phyloP scores from a whole-genome alignment of 352 stramenopile genomes.

The Phytophthora multivora region DNA sequence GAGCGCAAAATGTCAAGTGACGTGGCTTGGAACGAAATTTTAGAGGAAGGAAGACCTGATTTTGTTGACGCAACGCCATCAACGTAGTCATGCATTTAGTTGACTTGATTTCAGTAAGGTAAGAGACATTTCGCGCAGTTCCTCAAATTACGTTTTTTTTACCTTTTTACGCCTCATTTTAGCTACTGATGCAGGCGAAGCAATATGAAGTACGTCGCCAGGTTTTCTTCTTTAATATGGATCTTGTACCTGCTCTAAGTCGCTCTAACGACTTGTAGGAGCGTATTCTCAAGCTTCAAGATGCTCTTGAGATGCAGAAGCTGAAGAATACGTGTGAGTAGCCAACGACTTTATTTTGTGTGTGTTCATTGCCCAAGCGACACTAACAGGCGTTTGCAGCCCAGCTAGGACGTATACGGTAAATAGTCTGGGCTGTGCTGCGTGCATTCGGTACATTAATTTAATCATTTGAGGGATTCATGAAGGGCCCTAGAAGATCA shows the following conservation, averaged over 20 bases:
- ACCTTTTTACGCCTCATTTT: no score
- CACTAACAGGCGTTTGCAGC: slow-evolving; percentile 30
- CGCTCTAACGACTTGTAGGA: slow-evolving; percentile 36
- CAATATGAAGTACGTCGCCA: slow-evolving; percentile 8
- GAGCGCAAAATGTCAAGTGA: neutral
- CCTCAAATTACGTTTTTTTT: no score
- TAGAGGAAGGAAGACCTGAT: neutral
- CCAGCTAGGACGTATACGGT: slow-evolving; percentile 70
- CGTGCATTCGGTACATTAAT: no score
- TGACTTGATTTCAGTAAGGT: neutral
- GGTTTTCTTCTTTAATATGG: neutral
- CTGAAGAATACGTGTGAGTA: slow-evolving; percentile 79
- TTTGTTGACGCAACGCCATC: neutral
- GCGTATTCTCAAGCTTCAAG: slow-evolving; percentile 78
- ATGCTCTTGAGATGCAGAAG: slow-evolving; percentile 79
- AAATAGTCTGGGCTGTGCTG: neutral
- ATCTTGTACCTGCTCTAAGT: neutral
- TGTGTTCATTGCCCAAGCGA: neutral
- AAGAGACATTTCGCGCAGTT: no score
- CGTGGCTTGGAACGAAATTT: neutral
- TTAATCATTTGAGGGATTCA: no score
- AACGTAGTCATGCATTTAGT: neutral
- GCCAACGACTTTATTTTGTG: neutral
- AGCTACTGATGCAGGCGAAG: slow-evolving; percentile 7
- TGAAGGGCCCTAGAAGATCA: slow-evolving; percentile 66